These are phyloP conservation scores for Phytophthora sansomeana DNA, from an alignment of 352 stramenopile genomes.

Conservation along the genomic window DNA sequence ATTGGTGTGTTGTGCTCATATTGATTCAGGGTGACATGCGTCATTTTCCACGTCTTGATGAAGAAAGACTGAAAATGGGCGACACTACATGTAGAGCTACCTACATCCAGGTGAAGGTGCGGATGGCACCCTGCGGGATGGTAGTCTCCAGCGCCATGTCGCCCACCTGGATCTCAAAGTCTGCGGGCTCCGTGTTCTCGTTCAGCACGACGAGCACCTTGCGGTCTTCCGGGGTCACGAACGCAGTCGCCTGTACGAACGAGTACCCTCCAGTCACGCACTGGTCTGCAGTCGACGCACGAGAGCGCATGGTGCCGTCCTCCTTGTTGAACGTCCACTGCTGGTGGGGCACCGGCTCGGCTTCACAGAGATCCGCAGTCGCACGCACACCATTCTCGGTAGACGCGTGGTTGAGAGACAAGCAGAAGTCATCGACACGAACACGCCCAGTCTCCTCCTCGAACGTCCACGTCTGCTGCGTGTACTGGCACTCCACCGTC, in stretches of 20 bases:
- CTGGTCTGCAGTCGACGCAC: slow-evolving; percentile 49
- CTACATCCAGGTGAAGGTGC: slow-evolving; percentile 67
- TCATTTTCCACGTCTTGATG: no score
- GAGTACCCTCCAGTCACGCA: slow-evolving; percentile 86
- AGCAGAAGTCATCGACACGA: slow-evolving; percentile 65
- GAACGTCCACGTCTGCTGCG: slow-evolving; percentile 70
- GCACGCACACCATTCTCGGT: slow-evolving; percentile 58
- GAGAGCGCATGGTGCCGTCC: slow-evolving; percentile 63
- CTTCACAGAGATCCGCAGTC: slow-evolving; percentile 55
- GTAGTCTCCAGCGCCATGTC: slow-evolving; percentile 56
- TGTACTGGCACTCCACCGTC: slow-evolving; percentile 76
- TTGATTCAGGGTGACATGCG: no score
- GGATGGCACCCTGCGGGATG: slow-evolving; percentile 61
- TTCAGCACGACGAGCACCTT: slow-evolving; percentile 87
- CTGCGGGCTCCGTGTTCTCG: slow-evolving; percentile 81
- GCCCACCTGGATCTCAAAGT: slow-evolving; percentile 67
- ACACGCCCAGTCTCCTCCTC: slow-evolving; percentile 61
- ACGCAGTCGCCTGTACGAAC: slow-evolving; percentile 73
- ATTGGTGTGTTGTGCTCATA: no score
- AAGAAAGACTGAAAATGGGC: no score
- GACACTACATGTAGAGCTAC: background rate
- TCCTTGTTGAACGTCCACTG: slow-evolving; percentile 62
- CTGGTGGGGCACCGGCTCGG: slow-evolving; percentile 46
- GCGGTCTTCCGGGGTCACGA: slow-evolving; percentile 75
- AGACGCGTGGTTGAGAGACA: slow-evolving; percentile 78